Base-by-base conservation (phyloP, 164 flowering plant genomes). In the Piper betle region DNA sequence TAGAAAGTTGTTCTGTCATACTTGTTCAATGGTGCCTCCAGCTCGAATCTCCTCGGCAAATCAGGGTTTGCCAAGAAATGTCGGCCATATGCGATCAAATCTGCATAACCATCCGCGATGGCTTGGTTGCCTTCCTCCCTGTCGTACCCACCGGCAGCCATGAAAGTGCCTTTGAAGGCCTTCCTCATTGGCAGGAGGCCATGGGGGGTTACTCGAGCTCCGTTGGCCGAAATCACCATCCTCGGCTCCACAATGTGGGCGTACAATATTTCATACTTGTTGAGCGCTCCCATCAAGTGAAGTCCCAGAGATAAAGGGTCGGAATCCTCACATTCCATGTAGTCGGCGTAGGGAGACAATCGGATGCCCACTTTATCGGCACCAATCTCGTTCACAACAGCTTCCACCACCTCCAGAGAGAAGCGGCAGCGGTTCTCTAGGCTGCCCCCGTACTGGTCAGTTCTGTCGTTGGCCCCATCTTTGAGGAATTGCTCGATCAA, bases 401-500 rank as follows among this genome's bases (percentile, higher is more conserved):
- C 86, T 65, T 80, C 82, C 7, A 77, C 83, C 4, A 84, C 54
- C 59, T 84, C 86, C 20, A 80, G 57, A 17, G 83, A 53, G 43
- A 84, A 80, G 15, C 83, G 71, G 63, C 82, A 80, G 6, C 83
- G 80, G 54, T 82, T 84, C 56, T 82, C 81, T 18, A 80, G 62
- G 13, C 74, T 73, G 18, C 88, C 83, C 4, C 88, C 88, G 61
- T 84, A 84, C 64, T 75, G 37, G 48, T 84, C 84, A 2, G 78
- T 78, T 40, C 86, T 59, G 57, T 82, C 86, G 64, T 84, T 82
- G 53, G 79, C 81, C 39, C 67, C 53, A 46, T 84, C 88, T 68
- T 84, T 82, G 80, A 81, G 39, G 60, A 84, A 84, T 65, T 84
- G 88, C 11, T 84, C 88, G 5, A 84, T 18, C 7, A 84, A 62